Conservation (phyloP, 1,284 basidiomycete genomes). For the Veloboletus limbatus region DNA sequence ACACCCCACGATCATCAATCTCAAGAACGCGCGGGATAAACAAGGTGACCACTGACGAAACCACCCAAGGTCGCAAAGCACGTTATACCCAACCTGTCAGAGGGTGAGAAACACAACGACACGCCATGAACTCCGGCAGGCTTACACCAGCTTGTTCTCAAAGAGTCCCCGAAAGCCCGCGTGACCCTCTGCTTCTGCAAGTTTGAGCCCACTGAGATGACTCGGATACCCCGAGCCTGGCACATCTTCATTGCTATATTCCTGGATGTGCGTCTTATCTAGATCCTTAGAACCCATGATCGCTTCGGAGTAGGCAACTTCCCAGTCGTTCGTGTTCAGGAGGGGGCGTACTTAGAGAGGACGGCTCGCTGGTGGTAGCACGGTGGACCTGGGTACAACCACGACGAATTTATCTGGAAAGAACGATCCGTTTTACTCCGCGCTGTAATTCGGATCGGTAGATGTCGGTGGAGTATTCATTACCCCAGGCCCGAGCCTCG, state of each 20-base stretch:
- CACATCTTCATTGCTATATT: background rate
- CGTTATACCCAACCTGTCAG: slow-evolving; percentile 30
- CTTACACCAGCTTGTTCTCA: slow-evolving; percentile 32
- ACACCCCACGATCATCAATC: slow-evolving; percentile 1
- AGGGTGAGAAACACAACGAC: slow-evolving; percentile 6
- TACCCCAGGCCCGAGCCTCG: too few species aligned
- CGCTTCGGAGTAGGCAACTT: slow-evolving; percentile 1
- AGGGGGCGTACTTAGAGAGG: slow-evolving; percentile 17
- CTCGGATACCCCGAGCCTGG: background rate
- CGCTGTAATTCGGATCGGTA: background rate
- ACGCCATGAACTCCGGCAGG: background rate
- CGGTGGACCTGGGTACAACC: background rate
- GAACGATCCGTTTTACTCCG: background rate
- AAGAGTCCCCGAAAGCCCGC: slow-evolving; percentile 30
- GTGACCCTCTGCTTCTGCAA: slow-evolving; percentile 21
- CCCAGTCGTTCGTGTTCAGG: slow-evolving; percentile 3
- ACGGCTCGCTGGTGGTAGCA: slow-evolving; percentile 5
- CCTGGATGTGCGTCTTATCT: slow-evolving; percentile 9
- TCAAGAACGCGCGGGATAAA: background rate
- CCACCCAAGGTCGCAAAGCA: slow-evolving; percentile 34
- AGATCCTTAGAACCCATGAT: slow-evolving; percentile 12
- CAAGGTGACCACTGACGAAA: slow-evolving; percentile 24
- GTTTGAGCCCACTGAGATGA: slow-evolving; percentile 9
- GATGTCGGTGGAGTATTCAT: background rate
- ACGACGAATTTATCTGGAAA: slow-evolving; percentile 18